Conservation (phyloP, 192 early-diverging fungal species). For the Backusella tuberculispora region DNA sequence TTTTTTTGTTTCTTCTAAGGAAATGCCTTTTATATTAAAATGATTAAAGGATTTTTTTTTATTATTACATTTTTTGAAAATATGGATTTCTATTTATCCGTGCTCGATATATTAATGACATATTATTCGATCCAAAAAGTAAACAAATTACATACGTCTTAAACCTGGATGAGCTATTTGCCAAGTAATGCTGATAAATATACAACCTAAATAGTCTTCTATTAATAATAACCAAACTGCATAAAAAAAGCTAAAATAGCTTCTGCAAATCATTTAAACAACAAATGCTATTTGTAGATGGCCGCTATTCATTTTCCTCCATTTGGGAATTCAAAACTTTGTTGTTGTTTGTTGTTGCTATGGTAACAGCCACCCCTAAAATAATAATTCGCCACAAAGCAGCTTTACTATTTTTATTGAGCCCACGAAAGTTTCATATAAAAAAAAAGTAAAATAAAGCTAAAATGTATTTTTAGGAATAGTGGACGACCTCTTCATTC, state of each 20-base stretch:
- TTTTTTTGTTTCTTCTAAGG: too few species aligned
- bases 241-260: neutral
- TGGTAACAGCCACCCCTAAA: slow-evolving; percentile 3
- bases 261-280: neutral
- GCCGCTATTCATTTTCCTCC: neutral
- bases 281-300: slow-evolving; percentile 1
- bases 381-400: neutral
- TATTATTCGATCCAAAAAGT: neutral
- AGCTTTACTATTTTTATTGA: neutral
- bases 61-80: too few species aligned
- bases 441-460: neutral
- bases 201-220: too few species aligned
- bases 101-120: neutral
- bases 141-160: neutral
- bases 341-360: neutral
- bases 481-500: neutral
- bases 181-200: neutral
- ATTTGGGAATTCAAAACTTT: neutral
- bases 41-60: too few species aligned
- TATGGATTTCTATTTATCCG: too few species aligned
- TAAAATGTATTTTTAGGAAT: slow-evolving; percentile 5
- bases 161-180: neutral
- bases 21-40: too few species aligned
- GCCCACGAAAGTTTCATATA: slow-evolving; percentile 3
- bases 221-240: neutral